Base-by-base conservation (phyloP, 2,329 filamentous ascomycete genomes). In the Cladophialophora psammophila region DNA sequence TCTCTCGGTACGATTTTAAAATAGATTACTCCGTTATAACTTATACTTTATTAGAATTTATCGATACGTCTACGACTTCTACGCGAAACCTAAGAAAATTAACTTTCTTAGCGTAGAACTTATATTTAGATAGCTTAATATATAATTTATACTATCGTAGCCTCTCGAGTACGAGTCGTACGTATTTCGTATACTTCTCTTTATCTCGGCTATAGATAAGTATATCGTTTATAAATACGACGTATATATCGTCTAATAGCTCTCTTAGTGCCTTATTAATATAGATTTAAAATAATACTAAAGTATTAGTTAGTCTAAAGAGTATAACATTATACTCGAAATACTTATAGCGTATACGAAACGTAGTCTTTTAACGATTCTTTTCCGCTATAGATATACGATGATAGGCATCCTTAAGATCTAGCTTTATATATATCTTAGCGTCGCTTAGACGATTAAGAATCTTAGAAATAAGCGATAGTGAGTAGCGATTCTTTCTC, bases 301-400 rank as follows among this genome's bases (percentile, higher is more conserved):
- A 2, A 32, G 18, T 26, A 53, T 53, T 53, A 32, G 10, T 53
- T 8, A 53, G 50, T 10, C 20, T 53, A 53, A 53, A 53, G 12
- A 26, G 10, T 26, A 53, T 53, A 15, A 54, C n/a, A 40, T 74
- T 52, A 60, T 76, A 78, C 55, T 78, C 67, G 67, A 69, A 79
- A 35, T 73, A 56, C 5, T 69, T 65, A 54, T 72, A 76, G 40
- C 58, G 52, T 15, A 35, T 75, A 35, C 65, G 60, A 68, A 78
- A 78, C 20, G 62, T 68, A 9, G 62, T 79, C 60, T 78, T 78
- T 67, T 67, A 78, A 70, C 78, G 59, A 35, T 79, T 60, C 26
- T 63, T 63, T 71, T 73, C 48, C 26, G 56, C 26, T 26, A 26
- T 26, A 26, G 26, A 34, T 13, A 26, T 26, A 26, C 26, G 26